These are phyloP conservation scores for Beta vulgaris DNA, from an alignment of 148 eudicot genomes.

Conservation along the genomic window DNA sequence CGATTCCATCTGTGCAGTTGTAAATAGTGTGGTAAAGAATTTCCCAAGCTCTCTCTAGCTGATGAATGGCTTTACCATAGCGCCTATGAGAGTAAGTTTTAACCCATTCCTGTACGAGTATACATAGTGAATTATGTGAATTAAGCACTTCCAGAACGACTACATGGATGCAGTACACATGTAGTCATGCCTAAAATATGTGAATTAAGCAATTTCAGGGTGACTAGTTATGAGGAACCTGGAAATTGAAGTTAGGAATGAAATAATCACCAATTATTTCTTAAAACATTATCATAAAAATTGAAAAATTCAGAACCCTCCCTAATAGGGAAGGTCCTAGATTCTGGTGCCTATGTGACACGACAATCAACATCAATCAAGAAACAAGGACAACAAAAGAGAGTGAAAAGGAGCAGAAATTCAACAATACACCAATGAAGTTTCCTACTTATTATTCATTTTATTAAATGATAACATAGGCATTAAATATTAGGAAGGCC, in stretches of 20 bases:
- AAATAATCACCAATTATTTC: too few species aligned
- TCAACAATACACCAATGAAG: not conserved
- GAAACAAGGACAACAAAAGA: not conserved
- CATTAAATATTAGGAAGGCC: too few species aligned
- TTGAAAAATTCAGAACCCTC: not conserved
- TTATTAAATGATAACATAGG: too few species aligned
- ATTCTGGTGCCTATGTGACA: not conserved
- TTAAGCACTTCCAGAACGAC: not conserved
- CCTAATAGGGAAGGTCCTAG: not conserved
- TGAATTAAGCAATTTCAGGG: too few species aligned
- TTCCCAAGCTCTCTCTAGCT: slow-evolving; percentile 87
- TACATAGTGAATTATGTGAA: not conserved
- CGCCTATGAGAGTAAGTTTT: slow-evolving; percentile 76
- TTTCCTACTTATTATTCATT: too few species aligned
- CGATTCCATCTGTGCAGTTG: slow-evolving; percentile 92
- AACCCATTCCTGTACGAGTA: slow-evolving; percentile 71
- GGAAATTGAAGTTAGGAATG: too few species aligned
- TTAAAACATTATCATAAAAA: too few species aligned
- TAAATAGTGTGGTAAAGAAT: slow-evolving; percentile 77
- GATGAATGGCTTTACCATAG: slow-evolving; percentile 67
- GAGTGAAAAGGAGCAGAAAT: not conserved
- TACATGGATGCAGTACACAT: not conserved
- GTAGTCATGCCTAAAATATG: not conserved
- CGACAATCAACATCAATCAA: not conserved
- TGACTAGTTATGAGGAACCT: too few species aligned